These are phyloP conservation scores for Kurtzmaniella cleridarum DNA, from an alignment of 805 yeast species.

Conservation along the genomic window DNA sequence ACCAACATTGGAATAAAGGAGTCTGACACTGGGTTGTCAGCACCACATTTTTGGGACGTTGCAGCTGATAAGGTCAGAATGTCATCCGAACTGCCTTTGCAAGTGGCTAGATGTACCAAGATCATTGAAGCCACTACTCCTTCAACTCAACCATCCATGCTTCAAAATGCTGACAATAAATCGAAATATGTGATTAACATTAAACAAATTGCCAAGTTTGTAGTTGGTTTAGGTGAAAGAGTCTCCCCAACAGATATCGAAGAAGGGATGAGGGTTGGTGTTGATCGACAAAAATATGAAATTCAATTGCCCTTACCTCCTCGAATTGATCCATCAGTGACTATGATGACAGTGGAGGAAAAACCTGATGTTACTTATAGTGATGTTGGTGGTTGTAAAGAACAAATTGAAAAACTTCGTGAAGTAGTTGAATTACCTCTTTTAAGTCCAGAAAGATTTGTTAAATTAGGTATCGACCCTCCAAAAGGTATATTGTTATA, in stretches of 20 bases:
- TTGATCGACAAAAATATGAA: constrained; percentile 93
- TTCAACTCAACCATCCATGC: constrained; percentile 20
- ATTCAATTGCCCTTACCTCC: constrained; percentile 98
- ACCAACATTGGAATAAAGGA: constrained; percentile 93
- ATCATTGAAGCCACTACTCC: constrained; percentile 63
- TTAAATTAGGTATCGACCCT: constrained; percentile 95
- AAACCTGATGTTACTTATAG: constrained; percentile 98
- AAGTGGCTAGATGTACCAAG: constrained; percentile 98
- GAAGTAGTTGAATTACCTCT: constrained; percentile 95
- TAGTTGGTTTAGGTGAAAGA: constrained; percentile 92
- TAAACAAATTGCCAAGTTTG: constrained; percentile 97
- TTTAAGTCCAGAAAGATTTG: constrained; percentile 94
- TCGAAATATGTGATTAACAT: constrained; percentile 92
- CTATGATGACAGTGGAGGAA: constrained; percentile 99
- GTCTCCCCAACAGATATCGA: constrained; percentile 98
- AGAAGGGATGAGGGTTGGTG: constrained; percentile 99
- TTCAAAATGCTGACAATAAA: constrained; percentile 70
- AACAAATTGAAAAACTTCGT: constrained; percentile 92
- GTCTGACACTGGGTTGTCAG: constrained; percentile 95
- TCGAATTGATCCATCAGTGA: constrained; percentile 93
- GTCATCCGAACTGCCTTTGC: constrained; percentile 91
- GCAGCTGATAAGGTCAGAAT: constrained; percentile 92
- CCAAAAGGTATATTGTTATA: constrained; percentile 95
- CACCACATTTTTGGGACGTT: constrained; percentile 96
- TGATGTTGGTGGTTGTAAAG: constrained; percentile 98